A percentile compares a stretch with the other conserved stretches of the same genome.
phyloP scores from a whole-genome alignment of 75 land plant genomes.

The Azolla pinnata region DNA sequence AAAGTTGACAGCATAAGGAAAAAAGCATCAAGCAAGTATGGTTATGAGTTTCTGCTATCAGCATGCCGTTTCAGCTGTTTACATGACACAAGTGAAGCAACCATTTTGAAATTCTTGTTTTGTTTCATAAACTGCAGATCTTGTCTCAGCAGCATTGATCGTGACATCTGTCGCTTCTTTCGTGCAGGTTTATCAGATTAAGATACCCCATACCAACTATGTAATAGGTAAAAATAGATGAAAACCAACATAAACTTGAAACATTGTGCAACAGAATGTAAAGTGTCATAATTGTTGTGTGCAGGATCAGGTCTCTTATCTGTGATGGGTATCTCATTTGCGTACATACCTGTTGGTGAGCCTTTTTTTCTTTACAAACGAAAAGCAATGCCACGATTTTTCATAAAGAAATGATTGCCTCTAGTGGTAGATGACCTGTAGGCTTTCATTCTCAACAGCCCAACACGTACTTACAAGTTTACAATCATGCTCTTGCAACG shows the following conservation, averaged over 20 bases:
- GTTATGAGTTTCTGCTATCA: no score
- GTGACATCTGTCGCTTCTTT: constrained; percentile 27
- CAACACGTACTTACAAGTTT: constrained; percentile 22
- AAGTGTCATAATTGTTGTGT: constrained; percentile 2
- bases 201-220: constrained; percentile 18
- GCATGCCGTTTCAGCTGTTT: no score
- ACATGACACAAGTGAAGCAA: no score
- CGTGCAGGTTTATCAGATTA: constrained; percentile 26
- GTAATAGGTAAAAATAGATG: constrained; percentile 15
- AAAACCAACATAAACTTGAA: no score
- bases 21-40: no score
- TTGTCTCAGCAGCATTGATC: constrained; percentile 33
- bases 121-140: constrained; percentile 15
- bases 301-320: constrained; percentile 37
- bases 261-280: no score
- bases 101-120: neutral
- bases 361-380: neutral
- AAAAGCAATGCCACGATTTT: neutral
- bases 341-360: constrained; percentile 27
- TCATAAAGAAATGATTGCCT: no score
- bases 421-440: no score
- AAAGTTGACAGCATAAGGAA: no score
- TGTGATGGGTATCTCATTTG: constrained; percentile 34
- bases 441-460: constrained; percentile 8
- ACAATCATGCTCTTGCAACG: constrained; percentile 20